Evolutionary conservation across 2,329 filamentous ascomycete species (phyloP).

Genomic region (Leptoxyphium fumago): DNA sequence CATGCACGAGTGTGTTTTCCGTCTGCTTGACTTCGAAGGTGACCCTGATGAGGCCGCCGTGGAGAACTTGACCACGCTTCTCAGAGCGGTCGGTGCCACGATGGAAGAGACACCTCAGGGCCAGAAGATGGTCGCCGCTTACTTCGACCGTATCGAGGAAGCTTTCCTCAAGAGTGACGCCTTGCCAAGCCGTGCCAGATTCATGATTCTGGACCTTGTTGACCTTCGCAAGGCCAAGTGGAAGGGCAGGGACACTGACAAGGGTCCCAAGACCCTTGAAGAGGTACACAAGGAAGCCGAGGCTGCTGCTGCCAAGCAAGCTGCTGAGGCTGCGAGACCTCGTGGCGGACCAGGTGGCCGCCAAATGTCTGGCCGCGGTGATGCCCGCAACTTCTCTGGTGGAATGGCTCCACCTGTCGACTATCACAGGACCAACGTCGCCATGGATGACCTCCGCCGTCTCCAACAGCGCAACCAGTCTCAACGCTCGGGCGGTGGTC

Average conservation of each 20-base stretch:
- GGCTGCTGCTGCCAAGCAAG: constrained; percentile 67
- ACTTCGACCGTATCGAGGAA: constrained; percentile 76
- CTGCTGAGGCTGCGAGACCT: constrained; percentile 44
- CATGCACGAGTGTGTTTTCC: constrained; percentile 98
- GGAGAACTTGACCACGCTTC: constrained; percentile 84
- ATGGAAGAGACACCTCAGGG: constrained; percentile 71
- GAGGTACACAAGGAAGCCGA: constrained; percentile 77
- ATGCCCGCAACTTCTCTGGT: constrained; percentile 69
- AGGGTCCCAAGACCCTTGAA: constrained; percentile 91
- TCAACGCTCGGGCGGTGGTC: constrained; percentile 46
- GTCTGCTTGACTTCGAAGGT: constrained; percentile 88
- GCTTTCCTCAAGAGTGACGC: constrained; percentile 63
- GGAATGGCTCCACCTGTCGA: constrained; percentile 53
- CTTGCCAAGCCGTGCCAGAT: constrained; percentile 74
- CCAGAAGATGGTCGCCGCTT: constrained; percentile 73
- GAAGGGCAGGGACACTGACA: constrained; percentile 84
- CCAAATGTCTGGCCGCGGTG: constrained; percentile 63
- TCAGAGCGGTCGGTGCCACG: constrained; percentile 79
- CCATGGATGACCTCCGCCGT: constrained; percentile 79
- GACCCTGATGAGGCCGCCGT: constrained; percentile 90
- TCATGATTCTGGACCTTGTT: constrained; percentile 92
- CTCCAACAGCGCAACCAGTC: constrained; percentile 51
- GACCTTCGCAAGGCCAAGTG: constrained; percentile 68
- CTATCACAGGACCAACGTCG: constrained; percentile 64
- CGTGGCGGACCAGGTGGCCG: constrained; percentile 55